Percentiles rank a stretch among this genome's conserved stretches.
Conservation (phyloP, 805 yeast species). For the Myxozyma kluyveri region DNA sequence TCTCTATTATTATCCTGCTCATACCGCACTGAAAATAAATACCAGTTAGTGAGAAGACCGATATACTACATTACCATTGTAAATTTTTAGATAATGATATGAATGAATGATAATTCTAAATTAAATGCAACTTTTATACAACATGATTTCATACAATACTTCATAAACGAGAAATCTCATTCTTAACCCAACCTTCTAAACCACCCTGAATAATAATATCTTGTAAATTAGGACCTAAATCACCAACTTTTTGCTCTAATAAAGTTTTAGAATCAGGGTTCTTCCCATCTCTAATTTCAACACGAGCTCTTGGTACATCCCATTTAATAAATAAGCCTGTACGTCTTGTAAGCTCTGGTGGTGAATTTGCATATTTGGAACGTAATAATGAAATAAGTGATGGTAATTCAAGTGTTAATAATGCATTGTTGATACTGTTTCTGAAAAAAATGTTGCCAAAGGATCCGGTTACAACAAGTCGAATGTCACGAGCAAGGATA, state of each 20-base stretch:
- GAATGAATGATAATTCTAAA: no score
- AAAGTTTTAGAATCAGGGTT: conserved; percentile 51
- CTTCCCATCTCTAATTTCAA: conserved; percentile 62
- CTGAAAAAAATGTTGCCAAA: conserved; percentile 95
- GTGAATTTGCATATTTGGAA: conserved; percentile 53
- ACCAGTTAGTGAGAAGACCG: no score
- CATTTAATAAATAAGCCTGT: conserved; percentile 91
- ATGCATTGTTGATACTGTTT: conserved; percentile 94
- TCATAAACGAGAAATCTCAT: conserved; percentile 39
- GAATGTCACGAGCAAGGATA: conserved; percentile 88
- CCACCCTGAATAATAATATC: conserved; percentile 97
- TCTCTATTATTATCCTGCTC: no score
- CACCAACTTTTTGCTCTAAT: conserved; percentile 86
- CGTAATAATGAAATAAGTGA: conserved; percentile 75
- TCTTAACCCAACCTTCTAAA: conserved; percentile 94
- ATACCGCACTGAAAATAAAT: no score
- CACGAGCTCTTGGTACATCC: conserved; percentile 86
- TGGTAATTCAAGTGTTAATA: conserved; percentile 91
- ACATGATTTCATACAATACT: neutral
- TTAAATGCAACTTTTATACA: neutral
- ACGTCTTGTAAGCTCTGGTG: conserved; percentile 80
- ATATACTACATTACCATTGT: no score
- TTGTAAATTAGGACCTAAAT: conserved; percentile 90
- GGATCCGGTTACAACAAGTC: conserved; percentile 91
- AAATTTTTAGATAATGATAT: no score